Evolutionary conservation across 2,329 filamentous ascomycete species (phyloP).

Genomic region (Fusarium brevicatenulatum): DNA sequence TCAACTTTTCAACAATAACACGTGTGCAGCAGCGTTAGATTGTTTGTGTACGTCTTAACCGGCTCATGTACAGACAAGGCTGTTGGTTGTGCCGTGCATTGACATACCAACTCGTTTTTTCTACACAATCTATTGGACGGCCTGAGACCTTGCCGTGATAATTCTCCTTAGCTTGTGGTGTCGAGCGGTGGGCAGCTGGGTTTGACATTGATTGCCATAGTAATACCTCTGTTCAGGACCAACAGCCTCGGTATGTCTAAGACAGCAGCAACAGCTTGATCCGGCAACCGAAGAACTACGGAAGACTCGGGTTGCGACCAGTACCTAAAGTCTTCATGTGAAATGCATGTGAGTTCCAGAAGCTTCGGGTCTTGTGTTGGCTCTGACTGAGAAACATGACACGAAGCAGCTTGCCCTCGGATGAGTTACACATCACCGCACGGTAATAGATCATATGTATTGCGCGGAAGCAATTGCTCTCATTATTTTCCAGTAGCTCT

Average conservation of each 20-base stretch:
- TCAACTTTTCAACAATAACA: background rate
- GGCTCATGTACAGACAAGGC: background rate
- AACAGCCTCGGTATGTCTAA: background rate
- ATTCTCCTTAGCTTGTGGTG: too few relatives aligned
- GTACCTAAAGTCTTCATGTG: background rate
- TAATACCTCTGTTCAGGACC: background rate
- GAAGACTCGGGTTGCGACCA: background rate
- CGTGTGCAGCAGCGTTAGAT: background rate
- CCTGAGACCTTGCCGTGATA: background rate
- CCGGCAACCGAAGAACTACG: background rate
- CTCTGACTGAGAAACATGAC: background rate
- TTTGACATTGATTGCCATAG: background rate
- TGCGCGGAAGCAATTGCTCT: too few relatives aligned
- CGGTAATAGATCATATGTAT: fast-evolving
- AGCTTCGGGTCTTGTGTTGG: too few relatives aligned
- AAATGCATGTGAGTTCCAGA: background rate
- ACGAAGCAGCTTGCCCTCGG: fast-evolving
- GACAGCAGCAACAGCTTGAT: background rate
- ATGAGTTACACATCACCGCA: too few relatives aligned
- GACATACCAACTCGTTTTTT: fast-evolving
- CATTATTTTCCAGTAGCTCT: background rate
- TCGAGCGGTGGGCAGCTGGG: background rate
- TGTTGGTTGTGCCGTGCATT: background rate
- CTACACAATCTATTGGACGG: background rate
- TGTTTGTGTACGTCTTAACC: background rate